Evolutionary conservation across 805 yeast genomes (phyloP), one percentile per base, ranked within the genome.

Genomic region (Ogataea allantospora): DNA sequence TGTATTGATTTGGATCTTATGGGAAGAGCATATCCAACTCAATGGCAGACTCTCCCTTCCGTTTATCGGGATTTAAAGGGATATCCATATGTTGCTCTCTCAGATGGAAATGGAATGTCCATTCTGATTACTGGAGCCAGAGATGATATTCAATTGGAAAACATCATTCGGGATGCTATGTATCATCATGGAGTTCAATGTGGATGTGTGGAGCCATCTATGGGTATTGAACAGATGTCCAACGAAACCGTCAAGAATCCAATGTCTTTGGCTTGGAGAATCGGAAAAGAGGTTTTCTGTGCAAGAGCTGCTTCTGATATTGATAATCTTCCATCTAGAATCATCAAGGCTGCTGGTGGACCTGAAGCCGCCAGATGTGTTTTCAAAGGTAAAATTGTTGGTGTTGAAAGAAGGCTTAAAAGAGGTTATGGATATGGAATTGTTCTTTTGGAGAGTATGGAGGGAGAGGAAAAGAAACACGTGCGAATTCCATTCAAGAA

Each of bases 1-100:
- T 58, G 59, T 28, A 42, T 70, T 30, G 75, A 70, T 52, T 51
- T 58, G 25, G 75, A 70, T 42, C 46, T 65, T 33, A 66, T 68
- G 72, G 73, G 75, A 4, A 57, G 75, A 47, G 75, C 75, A n/a
- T 66, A 67, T 44, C 73, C 73, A 8, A 66, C 71, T 1, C 57
- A 52, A 30, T 65, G 63, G 53, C 75, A 70, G 43, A 59, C 63
- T 4, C 39, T 54, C 15, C 63, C 73, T 7, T 54, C 28, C 10
- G 50, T 68, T 14, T 68, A 64, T 46, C 54, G 60, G 19, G 71
- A 70, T 39, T 44, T 65, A 23, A 65, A 66, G 68, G 73, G 73
- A 3, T 55, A 71, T 39, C 71, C 71, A 21, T 61, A 66, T 44
- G 66, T 68, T 14, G 62, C 68, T 5, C 54, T 57, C 19, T 63